Conservation (phyloP, 345 rosid species). For the Durio zibethinus region DNA sequence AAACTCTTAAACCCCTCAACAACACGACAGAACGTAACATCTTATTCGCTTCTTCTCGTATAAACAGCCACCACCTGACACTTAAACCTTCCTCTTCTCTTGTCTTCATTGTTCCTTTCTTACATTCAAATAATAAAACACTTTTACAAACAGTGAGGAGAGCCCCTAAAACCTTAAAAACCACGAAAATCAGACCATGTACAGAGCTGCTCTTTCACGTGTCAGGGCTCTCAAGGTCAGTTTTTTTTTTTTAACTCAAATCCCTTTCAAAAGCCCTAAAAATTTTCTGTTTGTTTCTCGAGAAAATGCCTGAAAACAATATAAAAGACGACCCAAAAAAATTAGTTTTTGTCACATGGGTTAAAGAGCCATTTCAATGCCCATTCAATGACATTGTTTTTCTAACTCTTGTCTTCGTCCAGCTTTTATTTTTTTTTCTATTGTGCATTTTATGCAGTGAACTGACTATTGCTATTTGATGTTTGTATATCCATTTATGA, state of each 20-base stretch:
- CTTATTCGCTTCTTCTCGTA: not conserved
- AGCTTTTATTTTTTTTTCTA: not conserved
- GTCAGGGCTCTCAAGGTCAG: conserved; percentile 52
- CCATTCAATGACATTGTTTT: not conserved
- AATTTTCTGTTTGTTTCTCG: not conserved
- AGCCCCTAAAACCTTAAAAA: not conserved
- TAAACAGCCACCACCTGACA: not conserved
- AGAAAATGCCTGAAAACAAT: not conserved
- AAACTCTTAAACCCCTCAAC: not conserved
- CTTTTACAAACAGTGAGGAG: not conserved
- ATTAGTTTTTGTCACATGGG: conserved; percentile 4
- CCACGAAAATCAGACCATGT: conserved; percentile 33
- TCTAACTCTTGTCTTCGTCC: not conserved
- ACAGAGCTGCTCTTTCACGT: conserved; percentile 54
- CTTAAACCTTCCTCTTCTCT: not conserved
- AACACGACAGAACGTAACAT: not conserved
- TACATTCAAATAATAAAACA: not conserved
- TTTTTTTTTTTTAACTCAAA: not conserved
- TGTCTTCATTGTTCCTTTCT: not conserved
- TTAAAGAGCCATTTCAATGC: not conserved
- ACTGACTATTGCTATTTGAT: not conserved
- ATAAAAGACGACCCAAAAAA: not conserved
- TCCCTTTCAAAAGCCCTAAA: not conserved
- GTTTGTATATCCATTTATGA: not conserved
- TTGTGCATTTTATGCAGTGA: not conserved